Evolutionary conservation across 768 basidiomycete species (phyloP).

Genomic region (Pholiota molesta): DNA sequence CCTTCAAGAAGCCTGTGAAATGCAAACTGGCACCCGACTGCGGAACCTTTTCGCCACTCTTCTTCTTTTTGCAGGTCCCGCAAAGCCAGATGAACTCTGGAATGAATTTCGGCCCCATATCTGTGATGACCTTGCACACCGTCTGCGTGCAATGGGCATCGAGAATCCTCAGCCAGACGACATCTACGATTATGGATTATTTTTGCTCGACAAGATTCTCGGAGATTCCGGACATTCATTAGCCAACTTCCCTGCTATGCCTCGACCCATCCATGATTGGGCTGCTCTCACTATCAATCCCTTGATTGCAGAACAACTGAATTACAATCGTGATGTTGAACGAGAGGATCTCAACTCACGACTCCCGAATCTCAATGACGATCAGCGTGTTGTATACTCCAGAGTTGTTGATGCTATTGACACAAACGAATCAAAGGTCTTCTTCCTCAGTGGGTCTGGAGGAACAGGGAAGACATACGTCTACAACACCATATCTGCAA

Average conservation of each 20-base stretch:
- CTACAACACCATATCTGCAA: conserved; percentile 35
- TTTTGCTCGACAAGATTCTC: conserved; percentile 30
- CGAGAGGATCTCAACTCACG: not conserved
- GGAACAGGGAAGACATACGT: conserved; percentile 52
- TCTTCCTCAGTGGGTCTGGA: conserved; percentile 45
- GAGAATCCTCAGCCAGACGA: conserved; percentile 30
- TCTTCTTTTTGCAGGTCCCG: conserved; percentile 30
- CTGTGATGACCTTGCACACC: conserved; percentile 41
- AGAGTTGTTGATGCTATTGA: too few relatives aligned
- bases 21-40: conserved; percentile 39
- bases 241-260: conserved; percentile 34
- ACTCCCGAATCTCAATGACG: conserved; percentile 24
- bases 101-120: conserved; percentile 32
- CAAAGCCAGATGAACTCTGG: conserved; percentile 43
- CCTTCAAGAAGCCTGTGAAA: conserved; percentile 35
- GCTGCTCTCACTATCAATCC: conserved; percentile 20
- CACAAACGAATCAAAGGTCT: too few relatives aligned
- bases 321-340: conserved; percentile 25
- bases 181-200: conserved; percentile 45
- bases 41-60: conserved; percentile 43
- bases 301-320: conserved; percentile 34
- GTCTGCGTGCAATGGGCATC: conserved; percentile 18
- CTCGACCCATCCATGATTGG: conserved; percentile 32
- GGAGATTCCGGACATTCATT: conserved; percentile 26
- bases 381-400: conserved; percentile 31